These are phyloP conservation scores for Penicillium malachiteum DNA, from an alignment of 495 filamentous ascomycete species.

Conservation along the genomic window DNA sequence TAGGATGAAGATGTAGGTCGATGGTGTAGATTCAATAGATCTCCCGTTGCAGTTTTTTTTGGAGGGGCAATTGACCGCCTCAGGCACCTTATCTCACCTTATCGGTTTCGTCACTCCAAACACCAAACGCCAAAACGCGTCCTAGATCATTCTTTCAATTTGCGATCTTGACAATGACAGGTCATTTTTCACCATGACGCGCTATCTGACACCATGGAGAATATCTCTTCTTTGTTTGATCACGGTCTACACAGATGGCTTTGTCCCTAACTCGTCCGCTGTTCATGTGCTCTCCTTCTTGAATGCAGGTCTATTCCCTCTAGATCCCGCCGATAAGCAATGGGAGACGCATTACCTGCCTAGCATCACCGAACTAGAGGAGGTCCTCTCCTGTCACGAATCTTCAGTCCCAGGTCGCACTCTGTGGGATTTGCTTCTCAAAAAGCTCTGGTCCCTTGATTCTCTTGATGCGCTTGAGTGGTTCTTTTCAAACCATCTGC, in stretches of 20 bases:
- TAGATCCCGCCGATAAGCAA: constrained; percentile 36
- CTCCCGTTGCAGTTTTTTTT: constrained; percentile 22
- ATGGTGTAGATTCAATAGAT: constrained; percentile 11
- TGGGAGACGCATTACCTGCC: constrained; percentile 50
- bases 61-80: constrained; percentile 25
- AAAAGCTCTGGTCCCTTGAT: constrained; percentile 81
- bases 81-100: constrained; percentile 21
- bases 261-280: constrained; percentile 70
- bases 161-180: constrained; percentile 13
- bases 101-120: constrained; percentile 6
- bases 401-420: constrained; percentile 74
- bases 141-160: constrained; percentile 4
- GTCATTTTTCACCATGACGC: constrained; percentile 55
- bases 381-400: constrained; percentile 55
- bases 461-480: constrained; percentile 72
- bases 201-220: constrained; percentile 82
- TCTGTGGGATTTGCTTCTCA: constrained; percentile 81
- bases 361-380: constrained; percentile 66
- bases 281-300: constrained; percentile 88
- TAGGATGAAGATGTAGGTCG: constrained; percentile 1
- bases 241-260: constrained; percentile 72
- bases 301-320: constrained; percentile 65
- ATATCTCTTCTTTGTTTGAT: constrained; percentile 79
- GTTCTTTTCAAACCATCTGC: constrained; percentile 58
- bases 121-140: constrained; percentile 15